Evolutionary conservation across 305 asterid genomes (phyloP).

Genomic region (Striga hermonthica): DNA sequence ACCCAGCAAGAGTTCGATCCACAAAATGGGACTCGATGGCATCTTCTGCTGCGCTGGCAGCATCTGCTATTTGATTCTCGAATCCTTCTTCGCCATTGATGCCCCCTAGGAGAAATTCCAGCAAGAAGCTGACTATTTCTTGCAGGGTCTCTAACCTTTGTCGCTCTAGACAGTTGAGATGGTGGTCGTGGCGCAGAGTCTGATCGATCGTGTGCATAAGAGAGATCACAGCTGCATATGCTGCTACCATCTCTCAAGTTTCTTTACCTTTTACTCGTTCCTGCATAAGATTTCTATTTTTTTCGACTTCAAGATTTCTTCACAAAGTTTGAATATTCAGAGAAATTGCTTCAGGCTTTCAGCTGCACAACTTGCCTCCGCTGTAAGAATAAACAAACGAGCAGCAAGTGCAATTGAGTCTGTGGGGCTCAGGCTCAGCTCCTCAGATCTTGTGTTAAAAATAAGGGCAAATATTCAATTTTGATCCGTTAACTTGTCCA

Average conservation of each 20-base stretch:
- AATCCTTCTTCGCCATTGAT: background rate
- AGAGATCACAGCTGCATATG: slow-evolving; percentile 29
- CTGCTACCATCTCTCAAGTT: background rate
- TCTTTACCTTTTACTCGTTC: background rate
- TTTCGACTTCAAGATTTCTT: too few species aligned
- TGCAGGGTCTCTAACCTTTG: background rate
- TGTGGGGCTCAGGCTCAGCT: too few species aligned
- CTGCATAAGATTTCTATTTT: too few species aligned
- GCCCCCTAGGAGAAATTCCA: background rate
- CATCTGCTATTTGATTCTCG: background rate
- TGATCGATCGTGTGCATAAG: background rate
- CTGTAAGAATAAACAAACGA: too few species aligned
- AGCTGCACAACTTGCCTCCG: too few species aligned
- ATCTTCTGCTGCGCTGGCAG: background rate
- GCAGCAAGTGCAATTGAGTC: too few species aligned
- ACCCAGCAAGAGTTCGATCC: background rate
- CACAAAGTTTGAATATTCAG: too few species aligned
- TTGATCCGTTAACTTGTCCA: too few species aligned
- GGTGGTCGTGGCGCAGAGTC: background rate
- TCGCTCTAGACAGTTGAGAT: background rate
- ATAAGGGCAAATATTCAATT: too few species aligned
- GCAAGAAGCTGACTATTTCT: background rate
- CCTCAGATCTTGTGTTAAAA: too few species aligned
- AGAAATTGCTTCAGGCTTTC: too few species aligned
- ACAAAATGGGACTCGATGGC: background rate